Percentiles rank a stretch among this genome's conserved stretches.
phyloP scores from a whole-genome alignment of 768 basidiomycete genomes.

The Suillus placidus region DNA sequence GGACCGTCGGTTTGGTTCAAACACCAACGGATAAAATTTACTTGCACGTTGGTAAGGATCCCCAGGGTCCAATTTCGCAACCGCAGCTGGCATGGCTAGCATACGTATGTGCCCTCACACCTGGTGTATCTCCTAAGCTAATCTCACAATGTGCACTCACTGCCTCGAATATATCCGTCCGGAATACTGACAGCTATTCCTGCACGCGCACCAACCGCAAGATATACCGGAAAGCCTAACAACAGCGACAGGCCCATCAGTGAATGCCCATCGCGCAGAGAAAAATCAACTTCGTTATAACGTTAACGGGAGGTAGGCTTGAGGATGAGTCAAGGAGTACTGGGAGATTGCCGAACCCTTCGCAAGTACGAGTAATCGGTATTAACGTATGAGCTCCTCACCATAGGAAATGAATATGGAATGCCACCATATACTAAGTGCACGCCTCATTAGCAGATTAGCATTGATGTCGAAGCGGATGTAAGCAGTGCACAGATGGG shows the following conservation, averaged over 20 bases:
- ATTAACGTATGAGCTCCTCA: not conserved
- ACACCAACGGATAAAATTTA: not conserved
- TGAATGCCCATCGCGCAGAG: not conserved
- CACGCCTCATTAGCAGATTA: not conserved
- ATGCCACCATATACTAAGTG: not conserved
- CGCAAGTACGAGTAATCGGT: not conserved
- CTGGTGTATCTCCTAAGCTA: not conserved
- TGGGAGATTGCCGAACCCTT: not conserved
- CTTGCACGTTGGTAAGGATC: not conserved
- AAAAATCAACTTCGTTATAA: not conserved
- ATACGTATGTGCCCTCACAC: too few species aligned
- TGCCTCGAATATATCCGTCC: too few species aligned
- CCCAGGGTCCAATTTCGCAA: too few species aligned
- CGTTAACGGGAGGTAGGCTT: not conserved
- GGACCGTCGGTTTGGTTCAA: not conserved
- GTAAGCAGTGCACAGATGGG: not conserved
- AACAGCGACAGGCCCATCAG: not conserved
- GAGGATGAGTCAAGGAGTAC: not conserved
- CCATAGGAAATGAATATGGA: not conserved
- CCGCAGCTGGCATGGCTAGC: too few species aligned
- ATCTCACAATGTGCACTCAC: too few species aligned
- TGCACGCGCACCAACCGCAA: too few species aligned
- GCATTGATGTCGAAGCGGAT: not conserved
- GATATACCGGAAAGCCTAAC: not conserved
- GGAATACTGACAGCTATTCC: too few species aligned